Base-by-base conservation (phyloP, 768 basidiomycete species). In the Harrya chromipes region DNA sequence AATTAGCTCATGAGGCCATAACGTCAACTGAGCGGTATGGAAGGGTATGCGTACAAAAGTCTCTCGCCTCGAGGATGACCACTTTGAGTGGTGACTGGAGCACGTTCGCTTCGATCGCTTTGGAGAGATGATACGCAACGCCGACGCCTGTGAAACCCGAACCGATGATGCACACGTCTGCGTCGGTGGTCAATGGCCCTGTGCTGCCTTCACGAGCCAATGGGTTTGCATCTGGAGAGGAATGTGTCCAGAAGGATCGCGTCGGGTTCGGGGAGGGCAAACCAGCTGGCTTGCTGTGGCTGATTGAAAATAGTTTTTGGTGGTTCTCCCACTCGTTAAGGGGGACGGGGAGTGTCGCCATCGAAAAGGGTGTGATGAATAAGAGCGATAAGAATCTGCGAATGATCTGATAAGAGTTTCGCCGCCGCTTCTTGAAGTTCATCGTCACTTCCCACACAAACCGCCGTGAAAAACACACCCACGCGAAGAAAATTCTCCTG, bases 51-150 rank as follows among this genome's bases (percentile, higher is more conserved):
- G 8, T 31, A 91, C 92, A 88, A 66, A 94, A 86, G 60, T 90
- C 85, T 57, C 94, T 73, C 4, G 91, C 94, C 61, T 95, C 93
- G 9, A 97, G 65, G 12, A 94, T 71, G 16, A 84, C 81, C 1
- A 84, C 74, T 26, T 70, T 81, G 38, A 80, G 53, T 16, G 72
- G 59, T 35, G 55, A 56, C 29, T 52, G 47, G 33, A 41, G 39
- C 20, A 16, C n/a, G 36, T 23, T 19, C 7, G 53, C 35, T 51
- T 19, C 19, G 34, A 44, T 57, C 8, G 57, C 55, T 43, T 73
- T 70, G 4, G 81, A 71, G 29, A 93, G 71, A 61, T 91, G 86
- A 64, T 87, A 90, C 7, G 87, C 86, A 4, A 81, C 76, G 17
- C 82, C 80, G 7, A 87, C 76, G 16, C 90, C 90, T 1, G 89